A percentile compares a stretch with the other conserved stretches of the same genome.
These are phyloP conservation scores for Lanmaoa rubissima DNA, from an alignment of 768 basidiomycete species.

Conservation along the genomic window DNA sequence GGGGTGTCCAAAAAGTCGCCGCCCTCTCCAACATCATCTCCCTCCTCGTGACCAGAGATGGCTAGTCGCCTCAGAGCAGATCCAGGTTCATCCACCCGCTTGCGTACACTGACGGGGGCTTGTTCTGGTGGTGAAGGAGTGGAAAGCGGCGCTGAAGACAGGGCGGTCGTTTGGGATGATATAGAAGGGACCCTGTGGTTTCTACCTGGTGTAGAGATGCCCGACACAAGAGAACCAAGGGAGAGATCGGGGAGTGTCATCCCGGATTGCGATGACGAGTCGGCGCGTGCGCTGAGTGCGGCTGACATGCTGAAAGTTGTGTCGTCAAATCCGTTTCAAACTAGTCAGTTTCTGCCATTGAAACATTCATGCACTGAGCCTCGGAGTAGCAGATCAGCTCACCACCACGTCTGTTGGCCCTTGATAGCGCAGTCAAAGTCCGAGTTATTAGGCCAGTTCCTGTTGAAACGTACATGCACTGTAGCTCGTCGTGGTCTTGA, in stretches of 20 bases:
- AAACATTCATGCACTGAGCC: neutral
- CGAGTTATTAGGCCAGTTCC: neutral
- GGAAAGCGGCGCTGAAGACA: slow-evolving; percentile 48
- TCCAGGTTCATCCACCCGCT: slow-evolving; percentile 39
- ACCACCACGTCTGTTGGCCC: slow-evolving; percentile 6
- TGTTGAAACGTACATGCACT: neutral
- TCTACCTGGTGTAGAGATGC: slow-evolving; percentile 52
- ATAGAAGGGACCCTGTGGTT: slow-evolving; percentile 46
- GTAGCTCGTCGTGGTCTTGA: neutral
- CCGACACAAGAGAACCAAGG: slow-evolving; percentile 53
- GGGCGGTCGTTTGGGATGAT: slow-evolving; percentile 50
- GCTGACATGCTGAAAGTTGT: slow-evolving; percentile 38
- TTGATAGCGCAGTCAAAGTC: neutral
- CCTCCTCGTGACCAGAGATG: slow-evolving; percentile 33
- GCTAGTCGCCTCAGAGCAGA: slow-evolving; percentile 42
- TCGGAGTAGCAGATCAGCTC: neutral
- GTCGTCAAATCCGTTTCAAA: neutral
- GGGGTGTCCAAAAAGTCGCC: slow-evolving; percentile 55
- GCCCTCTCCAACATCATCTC: slow-evolving; percentile 37
- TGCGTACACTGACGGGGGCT: slow-evolving; percentile 31
- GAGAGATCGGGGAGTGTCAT: slow-evolving; percentile 59
- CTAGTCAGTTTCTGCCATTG: neutral
- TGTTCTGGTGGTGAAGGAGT: slow-evolving; percentile 49
- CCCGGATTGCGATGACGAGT: slow-evolving; percentile 43
- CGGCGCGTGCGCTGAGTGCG: slow-evolving; percentile 38